A percentile compares a stretch with the other conserved stretches of the same genome.
These are phyloP conservation scores for Macaranga tanarius DNA, from an alignment of 441 rosid species.

Conservation along the genomic window DNA sequence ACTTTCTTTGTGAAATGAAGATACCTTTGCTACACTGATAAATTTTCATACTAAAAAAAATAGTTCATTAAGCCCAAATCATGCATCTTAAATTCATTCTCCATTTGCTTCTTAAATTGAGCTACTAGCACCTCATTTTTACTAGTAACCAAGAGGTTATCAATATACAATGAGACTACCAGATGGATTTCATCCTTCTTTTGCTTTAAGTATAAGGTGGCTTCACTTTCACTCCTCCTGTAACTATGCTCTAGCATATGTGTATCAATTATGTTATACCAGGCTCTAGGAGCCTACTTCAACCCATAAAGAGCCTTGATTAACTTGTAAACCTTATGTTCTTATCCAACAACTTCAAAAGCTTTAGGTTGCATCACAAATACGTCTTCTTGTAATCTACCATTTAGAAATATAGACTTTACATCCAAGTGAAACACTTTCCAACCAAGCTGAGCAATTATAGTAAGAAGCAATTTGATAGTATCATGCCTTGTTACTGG, in stretches of 20 bases:
- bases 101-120: not conserved
- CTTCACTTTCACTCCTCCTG: not conserved
- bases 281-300: not conserved
- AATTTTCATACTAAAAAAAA: not conserved
- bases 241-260: not conserved
- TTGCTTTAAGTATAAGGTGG: not conserved
- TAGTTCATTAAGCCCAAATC: not conserved
- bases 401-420: not conserved
- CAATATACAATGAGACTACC: not conserved
- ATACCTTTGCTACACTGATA: not conserved
- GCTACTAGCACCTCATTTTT: not conserved
- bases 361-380: conserved; percentile 9
- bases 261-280: not conserved
- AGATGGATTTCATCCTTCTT: accelerated
- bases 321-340: not conserved
- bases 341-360: not conserved
- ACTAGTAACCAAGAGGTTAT: not conserved
- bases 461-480: not conserved
- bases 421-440: not conserved
- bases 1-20: not conserved
- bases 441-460: not conserved
- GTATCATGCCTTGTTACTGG: not conserved
- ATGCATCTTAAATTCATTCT: conserved; percentile 13
- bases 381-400: not conserved
- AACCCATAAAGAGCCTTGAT: not conserved